Percentiles rank a stretch among this genome's conserved stretches.
Evolutionary conservation across 148 eudicot species (phyloP).

Genomic region (Tetragonia tetragonoides): DNA sequence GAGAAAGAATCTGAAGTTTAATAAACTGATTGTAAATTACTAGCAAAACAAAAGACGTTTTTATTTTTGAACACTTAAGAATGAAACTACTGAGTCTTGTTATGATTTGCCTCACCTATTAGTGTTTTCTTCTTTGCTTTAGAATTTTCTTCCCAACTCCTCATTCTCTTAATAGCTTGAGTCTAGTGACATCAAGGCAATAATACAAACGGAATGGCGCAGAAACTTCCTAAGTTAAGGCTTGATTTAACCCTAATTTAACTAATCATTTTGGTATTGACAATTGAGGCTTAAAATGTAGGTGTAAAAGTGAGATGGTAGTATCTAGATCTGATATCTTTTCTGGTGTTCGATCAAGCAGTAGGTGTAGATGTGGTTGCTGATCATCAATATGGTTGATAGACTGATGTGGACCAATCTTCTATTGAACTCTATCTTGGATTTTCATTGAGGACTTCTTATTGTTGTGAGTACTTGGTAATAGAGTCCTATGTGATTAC

Average conservation of each 20-base stretch:
- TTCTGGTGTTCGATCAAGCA: background rate
- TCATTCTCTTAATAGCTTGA: background rate
- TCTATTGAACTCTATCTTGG: background rate
- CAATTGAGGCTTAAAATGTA: background rate
- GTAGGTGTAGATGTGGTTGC: background rate
- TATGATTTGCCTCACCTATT: too few species aligned
- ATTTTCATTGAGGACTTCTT: background rate
- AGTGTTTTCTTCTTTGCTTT: too few species aligned
- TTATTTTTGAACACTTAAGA: too few species aligned
- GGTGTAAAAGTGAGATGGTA: background rate
- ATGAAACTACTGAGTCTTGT: too few species aligned
- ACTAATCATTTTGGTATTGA: background rate
- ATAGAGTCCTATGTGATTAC: background rate
- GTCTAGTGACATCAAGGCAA: background rate
- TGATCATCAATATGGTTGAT: background rate
- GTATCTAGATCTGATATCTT: background rate
- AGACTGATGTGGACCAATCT: background rate
- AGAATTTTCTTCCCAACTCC: background rate
- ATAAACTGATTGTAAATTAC: background rate
- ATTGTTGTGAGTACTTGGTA: background rate
- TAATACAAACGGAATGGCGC: background rate
- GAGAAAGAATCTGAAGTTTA: too few species aligned
- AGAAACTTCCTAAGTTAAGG: background rate
- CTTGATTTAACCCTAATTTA: background rate
- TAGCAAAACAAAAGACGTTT: background rate